Percentiles rank a stretch among this genome's conserved stretches.
These are phyloP conservation scores for Ogataea pini DNA, from an alignment of 805 yeast species.

Conservation along the genomic window DNA sequence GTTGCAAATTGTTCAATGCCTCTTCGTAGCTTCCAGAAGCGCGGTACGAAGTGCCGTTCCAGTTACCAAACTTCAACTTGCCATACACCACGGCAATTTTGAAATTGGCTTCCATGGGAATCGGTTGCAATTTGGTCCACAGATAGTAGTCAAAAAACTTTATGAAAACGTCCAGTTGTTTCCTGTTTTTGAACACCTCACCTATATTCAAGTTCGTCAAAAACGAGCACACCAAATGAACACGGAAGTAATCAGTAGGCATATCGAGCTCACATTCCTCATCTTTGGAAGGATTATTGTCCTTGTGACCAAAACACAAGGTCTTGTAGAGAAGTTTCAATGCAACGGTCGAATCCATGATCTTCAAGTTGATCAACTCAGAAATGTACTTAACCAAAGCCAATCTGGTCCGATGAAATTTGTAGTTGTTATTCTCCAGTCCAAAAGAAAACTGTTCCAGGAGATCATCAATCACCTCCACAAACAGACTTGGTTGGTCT, in stretches of 20 bases:
- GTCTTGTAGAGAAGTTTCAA: constrained; percentile 56
- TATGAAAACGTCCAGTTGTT: constrained; percentile 41
- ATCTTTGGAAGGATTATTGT: constrained; percentile 54
- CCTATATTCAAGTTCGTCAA: constrained; percentile 35
- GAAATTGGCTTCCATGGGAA: constrained; percentile 65
- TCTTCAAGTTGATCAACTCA: constrained; percentile 50
- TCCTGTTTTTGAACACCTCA: constrained; percentile 10
- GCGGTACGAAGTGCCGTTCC: not conserved
- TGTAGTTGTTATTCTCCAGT: constrained; percentile 62
- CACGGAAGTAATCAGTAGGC: constrained; percentile 70
- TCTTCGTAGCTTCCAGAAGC: constrained; percentile 39
- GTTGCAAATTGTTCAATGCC: constrained; percentile 43
- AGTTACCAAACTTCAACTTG: constrained; percentile 37
- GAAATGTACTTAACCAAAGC: constrained; percentile 62
- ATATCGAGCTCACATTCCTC: constrained; percentile 50
- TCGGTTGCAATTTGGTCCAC: constrained; percentile 56
- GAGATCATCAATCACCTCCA: constrained; percentile 57
- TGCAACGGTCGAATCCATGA: constrained; percentile 48
- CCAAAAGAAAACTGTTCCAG: constrained; percentile 67
- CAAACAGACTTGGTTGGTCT: constrained; percentile 42
- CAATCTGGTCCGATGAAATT: constrained; percentile 58
- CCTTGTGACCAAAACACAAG: constrained; percentile 64
- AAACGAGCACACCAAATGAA: constrained; percentile 52
- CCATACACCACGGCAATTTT: constrained; percentile 42
- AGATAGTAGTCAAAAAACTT: constrained; percentile 72